Conservation (phyloP, 306 rosid species). For the Trifolium subterraneum region DNA sequence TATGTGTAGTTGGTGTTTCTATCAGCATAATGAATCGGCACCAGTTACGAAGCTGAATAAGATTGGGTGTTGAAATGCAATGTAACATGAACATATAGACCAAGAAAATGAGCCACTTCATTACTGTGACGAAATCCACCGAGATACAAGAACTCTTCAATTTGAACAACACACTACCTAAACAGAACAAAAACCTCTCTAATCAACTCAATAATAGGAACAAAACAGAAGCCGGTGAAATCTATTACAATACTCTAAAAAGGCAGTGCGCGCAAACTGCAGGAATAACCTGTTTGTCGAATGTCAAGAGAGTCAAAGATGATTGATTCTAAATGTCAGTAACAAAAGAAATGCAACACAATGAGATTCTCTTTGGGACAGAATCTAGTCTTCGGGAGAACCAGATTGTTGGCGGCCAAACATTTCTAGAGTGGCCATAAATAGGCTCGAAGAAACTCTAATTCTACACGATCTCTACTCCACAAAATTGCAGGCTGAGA, state of each 20-base stretch:
- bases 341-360: conserved; percentile 59
- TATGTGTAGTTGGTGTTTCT: too few relatives aligned
- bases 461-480: conserved; percentile 61
- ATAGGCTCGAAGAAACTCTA: conserved; percentile 45
- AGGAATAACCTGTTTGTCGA: conserved; percentile 52
- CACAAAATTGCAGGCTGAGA: conserved; percentile 73
- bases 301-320: conserved; percentile 51
- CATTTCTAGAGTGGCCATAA: conserved; percentile 41
- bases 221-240: conserved; percentile 57
- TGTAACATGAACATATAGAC: not conserved
- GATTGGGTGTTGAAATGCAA: not conserved
- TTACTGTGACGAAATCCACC: conserved; percentile 52
- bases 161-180: conserved; percentile 58
- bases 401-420: conserved; percentile 49
- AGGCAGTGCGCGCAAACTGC: conserved; percentile 61
- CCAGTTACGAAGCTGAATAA: not conserved
- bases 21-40: too few relatives aligned
- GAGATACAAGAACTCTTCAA: conserved; percentile 70
- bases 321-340: conserved; percentile 56
- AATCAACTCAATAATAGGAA: conserved; percentile 50
- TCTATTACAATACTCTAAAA: conserved; percentile 43
- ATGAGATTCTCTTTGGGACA: conserved; percentile 47
- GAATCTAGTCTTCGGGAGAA: conserved; percentile 43
- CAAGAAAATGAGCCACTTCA: conserved; percentile 50
- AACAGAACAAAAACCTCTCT: conserved; percentile 50